Evolutionary conservation across 768 basidiomycete genomes (phyloP), one percentile per base, ranked within the genome.

Genomic region (Pulveroboletus sp.): DNA sequence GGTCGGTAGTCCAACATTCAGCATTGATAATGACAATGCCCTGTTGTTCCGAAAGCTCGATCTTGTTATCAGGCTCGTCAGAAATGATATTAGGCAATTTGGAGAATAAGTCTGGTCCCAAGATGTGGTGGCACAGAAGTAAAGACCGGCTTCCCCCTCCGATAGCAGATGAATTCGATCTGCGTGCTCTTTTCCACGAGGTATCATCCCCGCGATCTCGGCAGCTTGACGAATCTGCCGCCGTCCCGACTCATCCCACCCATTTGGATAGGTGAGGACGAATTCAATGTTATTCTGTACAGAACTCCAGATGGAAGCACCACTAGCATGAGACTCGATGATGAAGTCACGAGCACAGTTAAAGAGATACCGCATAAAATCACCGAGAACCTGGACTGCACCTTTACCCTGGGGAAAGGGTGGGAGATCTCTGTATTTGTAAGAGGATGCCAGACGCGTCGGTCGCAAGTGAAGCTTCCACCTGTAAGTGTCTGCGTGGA

Each of bases 21-120:
- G 56, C 61, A 58, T 79, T 78, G 14, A 78, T 67, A 6, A 80
- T 59, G 17, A 77, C 62, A 5, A 77, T 54, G 0, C 69, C 69
- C 28, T 66, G 51, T 1, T 64, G 64, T 1, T 62, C 76, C 70
- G 54, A 3, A 21, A 21, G 21, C 21, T 21, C 21, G 3, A 21
- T 21, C 21, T 21, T 21, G 21, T 3, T 21, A 21, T 21, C 21
- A 21, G 21, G 24, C 18, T 41, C 44, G n/a, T 26, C 53, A 2
- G 53, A 9, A n/a, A 33, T 46, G 3, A 46, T 27, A 21, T 47
- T 43, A 3, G 55, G 43, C 5, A 50, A 2, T 11, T 43, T 38
- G 11, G 49, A 52, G 6, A 69, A 44, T 11, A 44, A 47, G 8
- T 74, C 66, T 5, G 63, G 66, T 0, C 70, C 64, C 15, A 78